Conservation (phyloP, 2,329 filamentous ascomycete species). For the Pseudogymnoascus sp. region DNA sequence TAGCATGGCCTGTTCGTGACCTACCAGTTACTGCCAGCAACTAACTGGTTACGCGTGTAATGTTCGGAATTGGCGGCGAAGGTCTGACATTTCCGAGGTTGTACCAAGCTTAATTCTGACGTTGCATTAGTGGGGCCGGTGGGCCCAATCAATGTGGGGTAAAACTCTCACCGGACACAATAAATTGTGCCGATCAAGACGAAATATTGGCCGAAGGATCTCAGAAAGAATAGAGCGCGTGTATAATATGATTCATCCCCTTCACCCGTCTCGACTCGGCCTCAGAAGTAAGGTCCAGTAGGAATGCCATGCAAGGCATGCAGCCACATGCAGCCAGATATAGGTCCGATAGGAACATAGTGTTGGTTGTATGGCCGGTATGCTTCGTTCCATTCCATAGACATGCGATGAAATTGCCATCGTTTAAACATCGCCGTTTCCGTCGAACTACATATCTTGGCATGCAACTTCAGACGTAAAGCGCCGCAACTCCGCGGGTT, state of each 20-base stretch:
- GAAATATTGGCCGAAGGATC: background rate
- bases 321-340: background rate
- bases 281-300: background rate
- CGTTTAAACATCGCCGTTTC: background rate
- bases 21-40: background rate
- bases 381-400: background rate
- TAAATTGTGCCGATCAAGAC: background rate
- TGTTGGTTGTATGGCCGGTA: background rate
- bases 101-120: conserved; percentile 6
- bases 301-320: background rate
- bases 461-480: background rate
- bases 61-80: background rate
- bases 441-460: background rate
- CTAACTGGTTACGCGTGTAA: background rate
- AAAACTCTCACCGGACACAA: conserved; percentile 1
- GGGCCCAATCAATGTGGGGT: background rate
- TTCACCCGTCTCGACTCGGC: background rate
- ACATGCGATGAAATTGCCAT: background rate
- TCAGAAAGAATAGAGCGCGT: background rate
- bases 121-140: background rate
- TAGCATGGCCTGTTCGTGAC: background rate
- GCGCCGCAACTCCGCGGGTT: background rate
- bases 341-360: background rate
- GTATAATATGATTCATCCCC: background rate
- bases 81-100: background rate